Evolutionary conservation across 768 basidiomycete species (phyloP), one percentile per base, ranked within the genome.

Genomic region (Termitomyces sp.): DNA sequence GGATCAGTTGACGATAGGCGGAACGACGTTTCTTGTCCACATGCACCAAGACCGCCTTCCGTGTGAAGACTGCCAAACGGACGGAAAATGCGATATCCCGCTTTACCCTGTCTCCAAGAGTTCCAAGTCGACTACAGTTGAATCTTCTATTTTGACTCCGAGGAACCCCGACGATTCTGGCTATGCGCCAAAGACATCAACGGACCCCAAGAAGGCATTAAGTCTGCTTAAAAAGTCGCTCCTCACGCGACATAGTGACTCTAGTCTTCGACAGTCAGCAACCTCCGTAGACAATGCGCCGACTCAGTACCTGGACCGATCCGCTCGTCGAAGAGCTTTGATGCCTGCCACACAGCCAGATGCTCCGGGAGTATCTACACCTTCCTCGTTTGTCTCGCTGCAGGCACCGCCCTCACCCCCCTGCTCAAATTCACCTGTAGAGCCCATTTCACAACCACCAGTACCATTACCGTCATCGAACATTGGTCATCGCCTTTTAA

Each of bases 1-100:
- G 56, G 91, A 93, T 69, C 71, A 68, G 37, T 68, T 93, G 54
- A 82, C 81, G 36, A 73, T 93, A 56, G 91, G 91, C 24, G 82
- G 81, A 61, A 91, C 91, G 7, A 82, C 81, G 4, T 89, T 93
- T 67, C 64, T 79, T 37, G 78, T 87, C 32, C 91, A 93, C 66
- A 79, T 90, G 56, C 91, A 93, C 69, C 73, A 74, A 37, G 77
- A 82, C 56, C 75, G 75, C 30, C 70, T 77, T n/a, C 84, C 88
- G 3, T 93, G 91, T 68, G 69, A 72, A 34, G 79, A 79, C 6
- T 93, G 91, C 66, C 76, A 82, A 3, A 75, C 79, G 20, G 72
- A 70, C n/a, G 76, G 68, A 32, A 69, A 74, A 42, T 76, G 81
- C 62, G 82, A 87, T 62, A 83, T 92, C 33, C 82, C 88, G 0